These are phyloP conservation scores for Kwoniella mangroviensis DNA, from an alignment of 768 basidiomycete species.

Conservation along the genomic window DNA sequence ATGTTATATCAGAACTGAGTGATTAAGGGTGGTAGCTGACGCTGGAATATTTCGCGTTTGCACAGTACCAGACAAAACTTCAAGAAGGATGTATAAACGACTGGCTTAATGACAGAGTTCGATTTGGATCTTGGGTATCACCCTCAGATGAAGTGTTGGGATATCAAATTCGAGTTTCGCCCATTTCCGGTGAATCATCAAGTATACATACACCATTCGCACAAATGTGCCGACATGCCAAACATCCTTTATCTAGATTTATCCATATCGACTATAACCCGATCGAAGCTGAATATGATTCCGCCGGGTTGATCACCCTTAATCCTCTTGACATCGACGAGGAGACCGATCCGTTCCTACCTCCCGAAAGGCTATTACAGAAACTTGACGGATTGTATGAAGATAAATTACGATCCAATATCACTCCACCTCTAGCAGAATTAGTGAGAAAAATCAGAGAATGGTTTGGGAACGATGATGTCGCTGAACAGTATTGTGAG, in stretches of 20 bases:
- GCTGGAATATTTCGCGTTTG: not conserved
- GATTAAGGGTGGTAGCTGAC: not conserved
- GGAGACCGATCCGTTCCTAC: slow-evolving; percentile 11
- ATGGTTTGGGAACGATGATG: slow-evolving; percentile 9
- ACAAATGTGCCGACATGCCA: not conserved
- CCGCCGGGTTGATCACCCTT: not conserved
- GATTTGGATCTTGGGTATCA: slow-evolving; percentile 33
- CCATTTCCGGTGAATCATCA: not conserved
- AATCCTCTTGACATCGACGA: not conserved
- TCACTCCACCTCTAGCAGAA: not conserved
- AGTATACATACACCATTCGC: not conserved
- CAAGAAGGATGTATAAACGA: slow-evolving; percentile 24
- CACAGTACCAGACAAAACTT: slow-evolving; percentile 24
- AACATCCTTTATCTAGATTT: slow-evolving; percentile 4
- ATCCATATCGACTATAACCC: not conserved
- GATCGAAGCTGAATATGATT: not conserved
- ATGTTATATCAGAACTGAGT: not conserved
- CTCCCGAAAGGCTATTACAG: slow-evolving; percentile 6
- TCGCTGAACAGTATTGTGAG: slow-evolving; percentile 14
- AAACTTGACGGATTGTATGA: slow-evolving; percentile 14
- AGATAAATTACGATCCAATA: not conserved
- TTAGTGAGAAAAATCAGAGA: slow-evolving; percentile 3
- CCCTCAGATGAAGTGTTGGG: slow-evolving; percentile 29
- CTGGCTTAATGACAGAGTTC: slow-evolving; percentile 28
- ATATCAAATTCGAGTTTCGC: not conserved